phyloP scores from a whole-genome alignment of 1,284 basidiomycete genomes.

The Grifola frondosa region DNA sequence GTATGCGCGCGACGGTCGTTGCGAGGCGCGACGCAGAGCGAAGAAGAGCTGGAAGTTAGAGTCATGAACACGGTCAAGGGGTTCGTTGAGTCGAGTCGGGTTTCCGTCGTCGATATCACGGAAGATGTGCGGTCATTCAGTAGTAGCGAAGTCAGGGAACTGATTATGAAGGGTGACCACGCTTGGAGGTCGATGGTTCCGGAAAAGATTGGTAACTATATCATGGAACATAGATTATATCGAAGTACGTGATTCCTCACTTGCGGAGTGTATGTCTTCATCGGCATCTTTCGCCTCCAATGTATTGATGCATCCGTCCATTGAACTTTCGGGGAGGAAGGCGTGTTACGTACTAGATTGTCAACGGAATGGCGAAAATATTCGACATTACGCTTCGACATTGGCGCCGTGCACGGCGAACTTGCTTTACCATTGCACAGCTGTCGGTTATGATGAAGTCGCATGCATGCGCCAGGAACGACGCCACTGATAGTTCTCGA shows the following conservation, averaged over 20 bases:
- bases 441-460: no score
- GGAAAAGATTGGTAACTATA: conserved; percentile 44
- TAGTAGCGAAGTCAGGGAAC: conserved; percentile 69
- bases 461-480: no score
- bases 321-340: no score
- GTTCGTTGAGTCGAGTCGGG: conserved; percentile 50
- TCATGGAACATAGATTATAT: conserved; percentile 54
- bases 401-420: no score
- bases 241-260: background rate
- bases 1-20: conserved; percentile 66
- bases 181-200: conserved; percentile 45
- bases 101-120: conserved; percentile 63
- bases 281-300: no score
- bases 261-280: background rate
- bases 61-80: conserved; percentile 42
- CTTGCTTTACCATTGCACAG: no score
- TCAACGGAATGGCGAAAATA: no score
- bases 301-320: no score
- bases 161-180: conserved; percentile 38
- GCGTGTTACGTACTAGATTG: no score
- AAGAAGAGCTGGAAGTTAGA: conserved; percentile 31
- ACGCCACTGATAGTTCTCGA: no score
- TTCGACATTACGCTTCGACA: no score
- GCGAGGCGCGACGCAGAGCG: conserved; percentile 8
- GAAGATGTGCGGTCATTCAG: conserved; percentile 60